phyloP scores from a whole-genome alignment of 2,329 filamentous ascomycete species.

The Colletotrichum sublineola region DNA sequence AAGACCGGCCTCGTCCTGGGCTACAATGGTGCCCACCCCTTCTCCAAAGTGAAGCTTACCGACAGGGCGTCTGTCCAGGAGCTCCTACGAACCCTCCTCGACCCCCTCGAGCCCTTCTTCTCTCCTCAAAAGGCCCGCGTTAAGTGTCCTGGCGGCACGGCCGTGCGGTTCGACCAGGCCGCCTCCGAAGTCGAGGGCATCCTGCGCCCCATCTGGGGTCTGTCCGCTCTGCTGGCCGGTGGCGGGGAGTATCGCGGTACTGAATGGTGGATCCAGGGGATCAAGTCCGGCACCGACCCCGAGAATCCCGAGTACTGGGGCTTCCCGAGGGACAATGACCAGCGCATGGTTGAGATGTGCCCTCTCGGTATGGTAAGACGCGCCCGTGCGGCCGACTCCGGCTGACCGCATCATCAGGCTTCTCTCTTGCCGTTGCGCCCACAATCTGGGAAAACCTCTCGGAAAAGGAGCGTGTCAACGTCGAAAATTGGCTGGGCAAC shows the following conservation, averaged over 20 bases:
- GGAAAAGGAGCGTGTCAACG: conserved; percentile 72
- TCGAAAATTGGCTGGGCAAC: conserved; percentile 80
- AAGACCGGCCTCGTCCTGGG: conserved; percentile 56
- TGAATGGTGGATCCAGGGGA: conserved; percentile 76
- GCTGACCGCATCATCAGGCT: conserved; percentile 58
- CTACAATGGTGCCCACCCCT: conserved; percentile 68
- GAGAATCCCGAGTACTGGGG: conserved; percentile 81
- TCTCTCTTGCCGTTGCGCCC: conserved; percentile 77
- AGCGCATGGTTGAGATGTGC: conserved; percentile 89
- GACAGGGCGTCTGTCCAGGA: conserved; percentile 70
- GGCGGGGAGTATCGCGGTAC: conserved; percentile 74
- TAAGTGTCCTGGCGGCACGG: conserved; percentile 76
- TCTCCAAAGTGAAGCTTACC: conserved; percentile 64
- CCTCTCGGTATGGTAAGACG: conserved; percentile 68
- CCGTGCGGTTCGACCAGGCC: conserved; percentile 82
- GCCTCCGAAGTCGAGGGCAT: conserved; percentile 84
- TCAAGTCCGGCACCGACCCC: conserved; percentile 79
- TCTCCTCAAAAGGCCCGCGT: conserved; percentile 75
- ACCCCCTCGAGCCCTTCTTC: conserved; percentile 79
- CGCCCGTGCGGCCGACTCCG: not conserved
- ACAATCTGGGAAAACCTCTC: conserved; percentile 76
- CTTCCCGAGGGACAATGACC: conserved; percentile 80
- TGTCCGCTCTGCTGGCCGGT: conserved; percentile 78
- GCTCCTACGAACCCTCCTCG: conserved; percentile 73
- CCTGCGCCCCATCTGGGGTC: conserved; percentile 80